Evolutionary conservation across 176 grass and related monocot species (phyloP), one percentile per base, ranked within the genome.

Genomic region (Avena atlantica): DNA sequence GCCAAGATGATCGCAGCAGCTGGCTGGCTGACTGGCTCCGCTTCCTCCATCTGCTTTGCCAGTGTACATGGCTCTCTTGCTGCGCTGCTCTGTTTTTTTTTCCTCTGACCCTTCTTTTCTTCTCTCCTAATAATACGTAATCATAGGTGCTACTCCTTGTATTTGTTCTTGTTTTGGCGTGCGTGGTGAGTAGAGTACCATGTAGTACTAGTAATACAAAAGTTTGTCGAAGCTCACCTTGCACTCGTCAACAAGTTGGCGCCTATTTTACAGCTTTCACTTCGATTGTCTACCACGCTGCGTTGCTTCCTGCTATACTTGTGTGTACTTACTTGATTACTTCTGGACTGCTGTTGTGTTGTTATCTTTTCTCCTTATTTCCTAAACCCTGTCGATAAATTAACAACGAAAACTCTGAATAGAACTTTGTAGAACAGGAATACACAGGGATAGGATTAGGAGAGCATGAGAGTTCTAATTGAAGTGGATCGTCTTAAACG

Each of bases 141-240:
- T 31, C 29, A 31, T 67, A 67, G 64, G 25, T 65, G 25, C 1
- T 16, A 34, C 52, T 19, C 16, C 31, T 34, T 34, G 61, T 4
- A 6, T 64, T 64, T 64, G 0, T 66, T 66, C 12, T 31, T 66
- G 25, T 31, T 66, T 65, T 65, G 62, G 62, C 62, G 62, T 65
- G 62, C 24, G 62, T 66, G 63, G 64, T 67, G 24, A 17, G 27
- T 36, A 67, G 64, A 67, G 64, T 66, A 66, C 12, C 25, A 31
- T 66, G 63, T 65, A 14, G 83, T 58, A 86, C 83, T 58, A 42
- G 40, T 42, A 42, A 42, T 34, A 86, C 57, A 76, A 27, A 20
- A 57, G 7, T 48, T 49, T 37, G 48, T 76, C 23, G 6, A 89
- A 76, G 15, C 70, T 58, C 74, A 66, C 58, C 21, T 76, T 80